Base-by-base conservation (phyloP, 805 yeast genomes). In the Myxozyma neotropica region DNA sequence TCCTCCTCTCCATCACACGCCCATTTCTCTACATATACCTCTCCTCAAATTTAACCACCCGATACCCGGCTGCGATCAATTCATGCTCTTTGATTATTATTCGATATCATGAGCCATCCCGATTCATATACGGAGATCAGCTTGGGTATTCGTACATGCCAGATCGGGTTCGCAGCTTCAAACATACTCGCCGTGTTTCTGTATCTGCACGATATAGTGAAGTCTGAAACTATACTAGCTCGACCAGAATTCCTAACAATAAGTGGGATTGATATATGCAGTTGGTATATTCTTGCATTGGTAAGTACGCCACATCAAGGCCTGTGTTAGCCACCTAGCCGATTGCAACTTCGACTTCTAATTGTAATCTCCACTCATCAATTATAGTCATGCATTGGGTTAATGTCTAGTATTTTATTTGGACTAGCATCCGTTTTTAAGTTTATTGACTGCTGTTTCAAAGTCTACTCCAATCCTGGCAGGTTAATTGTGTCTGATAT, bases 401-500 rank as follows among this genome's bases (percentile, higher is more conserved):
- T 19, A 12, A 35, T 59, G 5, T 10, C 38, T 12, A 38, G 57
- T 21, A 36, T 21, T 6, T 47, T 55, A 24, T 23, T 61, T 4
- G 54, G 33, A 21, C 23, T 40, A 7, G 39, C 55, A 4, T 6
- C 23, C 24, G 17, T 50, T 7, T 53, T 46, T 21, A 33, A 21
- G 21, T 13, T 27, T 2, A 6, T 47, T 4, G 44, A 54, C 21
- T 12, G 13, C 21, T 39, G 29, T 36, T 24, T 49, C 21, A 39
- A 29, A 8, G 17, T 48, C 5, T 59, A 33, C 23, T 3, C 12
- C 7, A 23, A 31, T 2, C 60, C 65, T 3, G 23, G 21, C 12
- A 36, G 59, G 23, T 19, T 39, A 15, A 19, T 59, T 27, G 31
- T 44, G 13, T 21, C 40, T 5, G 65, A 61, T 33, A 27, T 58